phyloP scores from a whole-genome alignment of 345 rosid genomes.

The Pistacia vera region DNA sequence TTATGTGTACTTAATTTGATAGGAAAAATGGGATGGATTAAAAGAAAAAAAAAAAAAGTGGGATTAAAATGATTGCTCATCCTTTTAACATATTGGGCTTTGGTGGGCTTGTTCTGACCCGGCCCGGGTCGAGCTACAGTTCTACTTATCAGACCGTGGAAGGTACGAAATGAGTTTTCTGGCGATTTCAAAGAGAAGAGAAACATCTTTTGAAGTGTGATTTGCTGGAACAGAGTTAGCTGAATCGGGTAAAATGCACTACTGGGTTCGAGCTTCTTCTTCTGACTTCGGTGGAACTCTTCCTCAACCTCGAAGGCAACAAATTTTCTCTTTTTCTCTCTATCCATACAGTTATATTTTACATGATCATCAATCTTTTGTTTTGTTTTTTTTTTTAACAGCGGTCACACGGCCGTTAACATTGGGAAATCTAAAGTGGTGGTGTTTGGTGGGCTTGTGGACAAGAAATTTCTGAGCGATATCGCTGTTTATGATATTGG shows the following conservation, averaged over 20 bases:
- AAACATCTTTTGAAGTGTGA: too few relatives aligned
- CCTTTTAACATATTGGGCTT: neutral
- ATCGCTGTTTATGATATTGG: conserved; percentile 77
- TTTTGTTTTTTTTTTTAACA: conserved; percentile 23
- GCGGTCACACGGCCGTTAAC: conserved; percentile 84
- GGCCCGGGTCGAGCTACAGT: neutral
- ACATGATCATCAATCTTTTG: neutral
- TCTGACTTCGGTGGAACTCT: conserved; percentile 74
- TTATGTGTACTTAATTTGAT: too few relatives aligned
- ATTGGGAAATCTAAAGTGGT: conserved; percentile 85
- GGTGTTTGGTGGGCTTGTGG: conserved; percentile 85
- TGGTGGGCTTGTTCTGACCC: neutral
- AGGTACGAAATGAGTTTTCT: neutral
- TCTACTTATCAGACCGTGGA: too few relatives aligned
- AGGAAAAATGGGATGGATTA: too few relatives aligned
- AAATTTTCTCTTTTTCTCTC: neutral
- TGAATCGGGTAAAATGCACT: conserved; percentile 51
- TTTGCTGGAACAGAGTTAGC: neutral
- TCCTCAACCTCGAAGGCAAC: conserved; percentile 92
- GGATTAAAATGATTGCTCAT: too few relatives aligned
- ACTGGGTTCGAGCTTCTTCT: conserved; percentile 88
- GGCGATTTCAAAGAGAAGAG: neutral
- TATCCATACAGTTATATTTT: neutral
- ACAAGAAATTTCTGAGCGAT: conserved; percentile 78
- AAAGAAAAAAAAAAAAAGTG: too few relatives aligned